These are phyloP conservation scores for Heliamphora exappendiculata DNA, from an alignment of 148 eudicot species.

Conservation along the genomic window DNA sequence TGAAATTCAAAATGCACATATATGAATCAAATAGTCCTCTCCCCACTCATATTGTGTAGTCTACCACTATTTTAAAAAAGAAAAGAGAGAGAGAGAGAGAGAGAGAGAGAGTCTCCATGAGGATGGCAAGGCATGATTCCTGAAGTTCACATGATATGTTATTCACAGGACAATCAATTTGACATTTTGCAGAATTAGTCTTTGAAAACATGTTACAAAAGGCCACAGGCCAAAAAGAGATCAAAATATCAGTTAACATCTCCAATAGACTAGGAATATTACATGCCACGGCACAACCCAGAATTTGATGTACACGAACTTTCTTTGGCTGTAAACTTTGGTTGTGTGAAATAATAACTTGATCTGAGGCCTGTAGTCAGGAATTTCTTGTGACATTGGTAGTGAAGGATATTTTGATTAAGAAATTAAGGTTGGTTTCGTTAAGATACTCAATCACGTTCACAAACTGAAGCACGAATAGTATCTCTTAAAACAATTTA, in stretches of 20 bases:
- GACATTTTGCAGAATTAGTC: neutral
- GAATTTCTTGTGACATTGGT: neutral
- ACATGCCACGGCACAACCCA: neutral
- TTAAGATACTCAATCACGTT: neutral
- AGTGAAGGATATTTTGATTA: neutral
- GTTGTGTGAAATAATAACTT: neutral
- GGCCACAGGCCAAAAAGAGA: neutral
- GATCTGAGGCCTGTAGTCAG: neutral
- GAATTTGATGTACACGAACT: neutral
- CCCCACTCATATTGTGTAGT: no score
- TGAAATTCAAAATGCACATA: neutral
- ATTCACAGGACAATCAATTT: neutral
- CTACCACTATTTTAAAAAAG: no score
- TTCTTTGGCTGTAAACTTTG: neutral
- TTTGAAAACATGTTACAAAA: neutral
- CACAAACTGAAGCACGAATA: neutral
- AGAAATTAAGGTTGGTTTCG: neutral
- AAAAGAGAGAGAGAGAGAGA: no score
- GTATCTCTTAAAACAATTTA: neutral
- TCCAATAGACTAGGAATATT: neutral
- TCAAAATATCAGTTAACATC: neutral
- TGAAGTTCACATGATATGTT: neutral
- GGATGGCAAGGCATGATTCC: neutral
- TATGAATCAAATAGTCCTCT: no score
- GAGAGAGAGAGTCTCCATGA: neutral